These are phyloP conservation scores for Stachybotrys chlorohalonatus DNA, from an alignment of 2,329 filamentous ascomycete genomes.

Conservation along the genomic window DNA sequence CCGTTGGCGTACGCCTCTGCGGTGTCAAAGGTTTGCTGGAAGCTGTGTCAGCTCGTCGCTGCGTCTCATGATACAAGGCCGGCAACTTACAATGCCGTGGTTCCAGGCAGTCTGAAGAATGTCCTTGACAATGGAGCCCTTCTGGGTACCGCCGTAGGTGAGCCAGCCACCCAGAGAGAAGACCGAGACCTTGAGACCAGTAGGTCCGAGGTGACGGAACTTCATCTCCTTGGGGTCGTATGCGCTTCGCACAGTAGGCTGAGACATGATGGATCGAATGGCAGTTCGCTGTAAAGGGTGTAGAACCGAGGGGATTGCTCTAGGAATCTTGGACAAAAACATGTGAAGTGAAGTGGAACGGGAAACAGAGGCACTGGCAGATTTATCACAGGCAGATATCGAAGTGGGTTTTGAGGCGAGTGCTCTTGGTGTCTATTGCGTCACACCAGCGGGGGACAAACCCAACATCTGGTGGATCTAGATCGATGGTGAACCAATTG, in stretches of 20 bases:
- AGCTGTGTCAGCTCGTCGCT: not conserved
- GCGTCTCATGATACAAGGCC: not conserved
- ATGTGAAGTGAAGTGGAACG: not conserved
- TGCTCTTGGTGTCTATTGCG: too few relatives aligned
- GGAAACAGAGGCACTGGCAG: not conserved
- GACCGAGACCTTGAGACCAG: constrained; percentile 16
- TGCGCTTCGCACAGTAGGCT: constrained; percentile 9
- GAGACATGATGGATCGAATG: not conserved
- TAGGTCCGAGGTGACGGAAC: constrained; percentile 15
- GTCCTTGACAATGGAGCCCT: constrained; percentile 48
- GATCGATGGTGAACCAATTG: too few relatives aligned
- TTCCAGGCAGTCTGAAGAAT: constrained; percentile 53
- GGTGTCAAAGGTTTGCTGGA: constrained; percentile 46
- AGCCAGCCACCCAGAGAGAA: constrained; percentile 15
- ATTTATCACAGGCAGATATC: too few relatives aligned
- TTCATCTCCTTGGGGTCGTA: constrained; percentile 18
- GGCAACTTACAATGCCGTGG: constrained; percentile 33
- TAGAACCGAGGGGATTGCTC: not conserved
- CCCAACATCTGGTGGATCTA: too few relatives aligned
- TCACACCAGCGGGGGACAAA: too few relatives aligned
- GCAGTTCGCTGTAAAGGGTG: not conserved
- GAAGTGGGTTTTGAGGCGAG: too few relatives aligned
- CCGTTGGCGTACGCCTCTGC: constrained; percentile 51
- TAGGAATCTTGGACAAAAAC: not conserved
- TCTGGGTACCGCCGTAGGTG: constrained; percentile 42